phyloP scores from a whole-genome alignment of 257 asterid species.

The Solanum chmielewskii region DNA sequence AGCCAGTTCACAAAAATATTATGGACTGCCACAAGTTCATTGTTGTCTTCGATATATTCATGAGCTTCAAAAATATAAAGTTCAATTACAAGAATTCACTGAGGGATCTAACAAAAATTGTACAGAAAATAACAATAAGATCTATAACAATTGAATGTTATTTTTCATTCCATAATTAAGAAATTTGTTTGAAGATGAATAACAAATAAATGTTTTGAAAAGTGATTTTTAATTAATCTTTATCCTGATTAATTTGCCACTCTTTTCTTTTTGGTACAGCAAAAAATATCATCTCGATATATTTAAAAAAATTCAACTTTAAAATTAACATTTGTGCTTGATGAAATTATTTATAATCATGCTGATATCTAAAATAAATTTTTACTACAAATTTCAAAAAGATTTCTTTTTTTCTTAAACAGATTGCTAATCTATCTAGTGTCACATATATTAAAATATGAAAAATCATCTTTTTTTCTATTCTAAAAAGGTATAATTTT shows the following conservation, averaged over 20 bases:
- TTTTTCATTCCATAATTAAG: not conserved
- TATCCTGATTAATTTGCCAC: not conserved
- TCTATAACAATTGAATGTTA: not conserved
- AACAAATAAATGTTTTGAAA: not conserved
- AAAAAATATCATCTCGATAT: not conserved
- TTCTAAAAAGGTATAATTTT: not conserved
- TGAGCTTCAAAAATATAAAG: no score
- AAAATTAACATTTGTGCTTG: not conserved
- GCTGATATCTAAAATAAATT: not conserved
- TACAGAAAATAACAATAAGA: not conserved
- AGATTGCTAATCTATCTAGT: not conserved
- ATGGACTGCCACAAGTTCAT: not conserved
- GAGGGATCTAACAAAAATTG: not conserved
- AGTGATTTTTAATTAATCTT: not conserved
- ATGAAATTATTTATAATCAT: not conserved
- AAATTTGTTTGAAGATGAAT: not conserved
- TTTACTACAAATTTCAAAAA: not conserved
- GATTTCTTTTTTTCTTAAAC: not conserved
- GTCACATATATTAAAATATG: not conserved
- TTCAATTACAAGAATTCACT: not conserved
- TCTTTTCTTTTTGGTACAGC: not conserved
- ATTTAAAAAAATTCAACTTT: not conserved
- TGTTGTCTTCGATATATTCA: no score
- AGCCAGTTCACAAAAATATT: not conserved
- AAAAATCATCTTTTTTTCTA: not conserved